Evolutionary conservation across 2,329 filamentous ascomycete genomes (phyloP), one percentile per base, ranked within the genome.

Genomic region (Mycocentrospora acerina): DNA sequence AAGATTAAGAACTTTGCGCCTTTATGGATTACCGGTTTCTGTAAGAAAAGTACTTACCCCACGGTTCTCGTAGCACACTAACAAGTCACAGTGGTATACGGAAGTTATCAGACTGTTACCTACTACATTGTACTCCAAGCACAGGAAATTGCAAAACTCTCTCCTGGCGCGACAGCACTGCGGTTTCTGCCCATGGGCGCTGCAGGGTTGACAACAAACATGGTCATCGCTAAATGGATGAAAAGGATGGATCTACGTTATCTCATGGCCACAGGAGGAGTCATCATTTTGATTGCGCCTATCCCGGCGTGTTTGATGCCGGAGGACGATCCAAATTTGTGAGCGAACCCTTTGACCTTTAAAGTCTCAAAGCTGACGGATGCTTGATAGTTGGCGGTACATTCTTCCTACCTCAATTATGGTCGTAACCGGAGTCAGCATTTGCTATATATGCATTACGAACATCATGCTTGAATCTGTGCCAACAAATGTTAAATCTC

Each of bases 201-300:
- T 19, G 38, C 38, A 14, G 38, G 38, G 2, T 41, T 41, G 16
- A 15, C 29, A n/a, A 41, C 38, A 3, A 41, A 41, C 24, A 41
- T 41, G 38, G 29, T 41, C 4, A 24, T 41, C 11, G 38, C 38
- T 9, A 41, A 41, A 25, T 41, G 38, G 38, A 41, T 41, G 38
- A 41, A 36, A 19, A 32, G 25, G 17, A 41, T 41, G 38, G 28
- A 41, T 14, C 24, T 41, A 4, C 24, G 38, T 10, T 41, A 41
- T 14, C 18, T 41, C n/a, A 41, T 41, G 38, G 29, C 33, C 4
- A 4, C 36, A 4, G 38, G 38, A 14, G 35, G 35, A 18, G 38
- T 36, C 7, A 36, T 30, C 8, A 36, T 32, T 5, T n/a, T 41
- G 3, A 32, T 41, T 12, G 18, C 38, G 6, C 33, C 38, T 7